Percentiles rank a stretch among this genome's conserved stretches.
These are phyloP conservation scores for Lycium ferocissimum DNA, from an alignment of 257 asterid genomes.

Conservation along the genomic window DNA sequence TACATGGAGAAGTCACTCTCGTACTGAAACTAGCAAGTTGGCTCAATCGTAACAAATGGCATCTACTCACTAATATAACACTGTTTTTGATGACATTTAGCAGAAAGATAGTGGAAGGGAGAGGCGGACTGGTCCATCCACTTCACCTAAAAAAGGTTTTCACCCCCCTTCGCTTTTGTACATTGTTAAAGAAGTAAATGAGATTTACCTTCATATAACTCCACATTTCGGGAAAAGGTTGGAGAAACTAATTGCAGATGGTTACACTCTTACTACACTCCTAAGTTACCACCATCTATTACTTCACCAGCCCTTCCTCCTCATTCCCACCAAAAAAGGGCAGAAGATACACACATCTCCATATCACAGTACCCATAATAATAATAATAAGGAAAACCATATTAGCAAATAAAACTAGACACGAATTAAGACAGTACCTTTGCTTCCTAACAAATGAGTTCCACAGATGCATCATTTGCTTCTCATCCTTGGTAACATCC, in stretches of 20 bases:
- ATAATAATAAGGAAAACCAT: constrained; percentile 9
- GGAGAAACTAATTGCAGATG: not conserved
- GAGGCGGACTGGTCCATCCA: constrained; percentile 10
- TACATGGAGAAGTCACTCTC: constrained; percentile 18
- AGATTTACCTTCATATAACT: not conserved
- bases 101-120: constrained; percentile 8
- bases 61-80: not conserved
- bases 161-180: not conserved
- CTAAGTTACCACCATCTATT: not conserved
- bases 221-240: not conserved
- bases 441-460: constrained; percentile 96
- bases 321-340: constrained; percentile 21
- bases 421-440: constrained; percentile 54
- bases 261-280: not conserved
- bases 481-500: constrained; percentile 95
- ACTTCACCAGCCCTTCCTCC: constrained; percentile 14
- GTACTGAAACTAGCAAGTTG: not conserved
- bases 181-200: not conserved
- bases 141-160: not conserved
- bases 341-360: constrained; percentile 1
- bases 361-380: constrained; percentile 22
- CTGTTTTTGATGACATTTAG: not conserved
- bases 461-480: constrained; percentile 98
- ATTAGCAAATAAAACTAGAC: constrained; percentile 23
- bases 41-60: not conserved